Evolutionary conservation across 306 rosid genomes (phyloP).

Genomic region (Luffa aegyptiaca): DNA sequence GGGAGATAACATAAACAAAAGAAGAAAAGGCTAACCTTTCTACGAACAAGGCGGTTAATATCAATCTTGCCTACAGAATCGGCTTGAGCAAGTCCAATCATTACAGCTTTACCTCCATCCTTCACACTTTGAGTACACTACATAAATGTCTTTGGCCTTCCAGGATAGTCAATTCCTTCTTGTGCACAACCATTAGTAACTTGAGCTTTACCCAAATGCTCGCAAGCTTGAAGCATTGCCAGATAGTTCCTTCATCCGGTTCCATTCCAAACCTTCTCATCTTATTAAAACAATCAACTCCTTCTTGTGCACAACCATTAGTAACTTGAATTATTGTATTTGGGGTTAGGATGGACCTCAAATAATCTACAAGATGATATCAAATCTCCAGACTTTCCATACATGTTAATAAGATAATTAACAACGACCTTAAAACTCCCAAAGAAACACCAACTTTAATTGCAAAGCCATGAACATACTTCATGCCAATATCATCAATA

Average conservation of each 20-base stretch:
- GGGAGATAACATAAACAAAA: not conserved
- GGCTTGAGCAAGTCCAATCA: conserved; percentile 73
- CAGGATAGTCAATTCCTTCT: conserved; percentile 44
- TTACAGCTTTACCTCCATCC: conserved; percentile 96
- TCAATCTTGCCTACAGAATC: conserved; percentile 83
- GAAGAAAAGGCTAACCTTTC: conserved; percentile 43
- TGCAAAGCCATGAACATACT: conserved; percentile 45
- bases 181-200: conserved; percentile 28
- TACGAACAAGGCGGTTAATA: conserved; percentile 84
- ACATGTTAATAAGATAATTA: conserved; percentile 56
- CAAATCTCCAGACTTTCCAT: conserved; percentile 48
- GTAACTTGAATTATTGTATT: conserved; percentile 33
- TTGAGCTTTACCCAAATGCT: conserved; percentile 27
- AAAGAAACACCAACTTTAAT: conserved; percentile 40
- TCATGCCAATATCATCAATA: conserved; percentile 51
- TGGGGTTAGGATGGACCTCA: conserved; percentile 29
- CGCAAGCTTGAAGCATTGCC: conserved; percentile 57
- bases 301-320: conserved; percentile 30
- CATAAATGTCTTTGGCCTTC: conserved; percentile 70
- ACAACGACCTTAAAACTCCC: conserved; percentile 43
- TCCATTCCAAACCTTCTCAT: conserved; percentile 40
- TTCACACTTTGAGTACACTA: conserved; percentile 77
- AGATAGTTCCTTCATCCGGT: conserved; percentile 58
- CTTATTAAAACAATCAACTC: conserved; percentile 32
- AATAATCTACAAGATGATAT: conserved; percentile 38